Conservation (phyloP, 148 eudicot species). For the Hydrangea macrophylla region DNA sequence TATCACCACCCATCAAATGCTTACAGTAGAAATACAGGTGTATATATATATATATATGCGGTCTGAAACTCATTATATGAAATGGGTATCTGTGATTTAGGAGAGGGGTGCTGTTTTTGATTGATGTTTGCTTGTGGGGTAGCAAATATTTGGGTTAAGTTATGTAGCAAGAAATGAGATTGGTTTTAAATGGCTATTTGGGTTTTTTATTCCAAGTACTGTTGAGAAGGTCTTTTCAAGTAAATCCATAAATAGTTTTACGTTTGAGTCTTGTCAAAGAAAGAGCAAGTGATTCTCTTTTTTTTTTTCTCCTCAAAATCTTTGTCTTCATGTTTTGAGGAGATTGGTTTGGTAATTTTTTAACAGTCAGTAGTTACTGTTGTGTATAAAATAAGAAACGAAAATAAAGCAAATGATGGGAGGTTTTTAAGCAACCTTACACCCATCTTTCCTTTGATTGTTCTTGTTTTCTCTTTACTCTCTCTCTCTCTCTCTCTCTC, state of each 20-base stretch:
- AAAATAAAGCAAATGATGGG: no score
- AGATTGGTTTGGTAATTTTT: constrained; percentile 1
- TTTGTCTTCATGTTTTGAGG: constrained; percentile 2
- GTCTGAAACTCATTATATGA: no score
- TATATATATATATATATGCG: no score
- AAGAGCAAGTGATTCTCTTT: background rate
- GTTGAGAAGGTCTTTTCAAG: constrained; percentile 18
- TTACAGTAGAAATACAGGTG: constrained; percentile 32
- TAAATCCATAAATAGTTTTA: background rate
- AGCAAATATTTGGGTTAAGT: background rate
- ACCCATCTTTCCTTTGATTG: constrained; percentile 10
- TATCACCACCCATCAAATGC: constrained; percentile 11
- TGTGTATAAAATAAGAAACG: no score
- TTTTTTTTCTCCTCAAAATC: background rate
- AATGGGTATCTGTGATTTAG: background rate
- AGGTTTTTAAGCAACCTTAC: background rate
- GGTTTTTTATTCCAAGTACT: constrained; percentile 9
- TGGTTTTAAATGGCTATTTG: constrained; percentile 5
- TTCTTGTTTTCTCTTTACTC: background rate
- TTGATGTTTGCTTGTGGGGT: background rate
- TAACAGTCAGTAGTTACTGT: no score
- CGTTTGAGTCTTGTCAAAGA: constrained; percentile 6
- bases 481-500: background rate
- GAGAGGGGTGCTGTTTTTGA: background rate
- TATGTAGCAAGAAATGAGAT: no score